Conservation (phyloP, 352 stramenopile species). For the Pythium volutum region DNA sequence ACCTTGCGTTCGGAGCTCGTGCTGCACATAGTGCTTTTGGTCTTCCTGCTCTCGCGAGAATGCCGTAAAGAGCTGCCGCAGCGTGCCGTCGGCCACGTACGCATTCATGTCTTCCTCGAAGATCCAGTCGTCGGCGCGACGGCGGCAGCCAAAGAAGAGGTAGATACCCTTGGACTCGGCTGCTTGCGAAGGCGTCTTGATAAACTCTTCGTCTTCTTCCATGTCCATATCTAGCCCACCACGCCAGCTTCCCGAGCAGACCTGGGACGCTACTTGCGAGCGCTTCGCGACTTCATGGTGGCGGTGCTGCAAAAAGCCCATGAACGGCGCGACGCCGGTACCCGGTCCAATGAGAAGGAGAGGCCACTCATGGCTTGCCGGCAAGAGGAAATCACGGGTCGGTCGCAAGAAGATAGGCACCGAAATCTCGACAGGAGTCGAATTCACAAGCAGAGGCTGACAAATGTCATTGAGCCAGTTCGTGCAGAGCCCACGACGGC, state of each 20-base stretch:
- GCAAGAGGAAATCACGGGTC: conserved; percentile 90
- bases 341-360: conserved; percentile 95
- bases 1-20: conserved; percentile 65
- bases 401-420: conserved; percentile 90
- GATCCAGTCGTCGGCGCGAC: conserved; percentile 89
- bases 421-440: conserved; percentile 18
- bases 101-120: conserved; percentile 87
- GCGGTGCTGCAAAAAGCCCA: conserved; percentile 94
- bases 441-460: conserved; percentile 33
- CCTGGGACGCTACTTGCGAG: conserved; percentile 22
- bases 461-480: conserved; percentile 59
- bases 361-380: conserved; percentile 70
- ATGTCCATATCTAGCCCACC: conserved; percentile 48
- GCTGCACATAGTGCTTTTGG: conserved; percentile 94
- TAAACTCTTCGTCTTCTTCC: conserved; percentile 44
- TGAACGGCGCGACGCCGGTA: conserved; percentile 95
- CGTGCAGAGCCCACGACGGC: conserved; percentile 55
- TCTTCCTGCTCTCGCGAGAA: conserved; percentile 89
- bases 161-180: conserved; percentile 59
- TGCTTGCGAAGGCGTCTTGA: conserved; percentile 21
- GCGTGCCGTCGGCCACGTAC: conserved; percentile 62
- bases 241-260: conserved; percentile 76
- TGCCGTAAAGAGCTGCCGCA: conserved; percentile 84
- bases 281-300: conserved; percentile 30
- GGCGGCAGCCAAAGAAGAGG: conserved; percentile 95